Percentiles rank a stretch among this genome's conserved stretches.
Conservation (phyloP, 108 stramenopile species). For the Cafeteria roenbergensis region DNA sequence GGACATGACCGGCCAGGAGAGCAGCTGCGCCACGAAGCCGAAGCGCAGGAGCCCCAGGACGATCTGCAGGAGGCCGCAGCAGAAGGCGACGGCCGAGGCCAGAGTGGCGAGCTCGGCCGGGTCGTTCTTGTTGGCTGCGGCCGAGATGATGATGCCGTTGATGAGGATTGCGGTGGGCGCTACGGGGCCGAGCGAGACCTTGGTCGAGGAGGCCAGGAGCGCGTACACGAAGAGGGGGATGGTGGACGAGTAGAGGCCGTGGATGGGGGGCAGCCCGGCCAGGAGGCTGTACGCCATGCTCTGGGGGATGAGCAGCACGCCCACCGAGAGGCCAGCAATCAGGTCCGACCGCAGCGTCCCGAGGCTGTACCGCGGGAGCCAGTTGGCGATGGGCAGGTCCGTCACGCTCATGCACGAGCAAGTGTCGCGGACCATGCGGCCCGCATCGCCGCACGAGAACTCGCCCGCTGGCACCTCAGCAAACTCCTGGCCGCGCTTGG, state of each 20-base stretch:
- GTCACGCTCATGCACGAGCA: too few relatives aligned
- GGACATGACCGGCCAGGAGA: constrained; percentile 62
- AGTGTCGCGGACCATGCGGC: too few relatives aligned
- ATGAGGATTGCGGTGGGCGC: constrained; percentile 41
- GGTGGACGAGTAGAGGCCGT: constrained; percentile 67
- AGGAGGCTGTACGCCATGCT: constrained; percentile 68
- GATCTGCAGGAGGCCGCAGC: constrained; percentile 42
- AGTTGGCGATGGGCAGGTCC: neutral
- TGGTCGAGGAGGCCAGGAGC: constrained; percentile 58
- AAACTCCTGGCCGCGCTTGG: too few relatives aligned
- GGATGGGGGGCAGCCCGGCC: constrained; percentile 65
- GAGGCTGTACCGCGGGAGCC: neutral
- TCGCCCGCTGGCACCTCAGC: too few relatives aligned
- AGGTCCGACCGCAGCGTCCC: neutral
- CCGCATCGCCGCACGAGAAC: too few relatives aligned
- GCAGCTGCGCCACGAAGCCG: constrained; percentile 60
- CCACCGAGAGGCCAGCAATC: constrained; percentile 21
- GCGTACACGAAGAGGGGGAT: constrained; percentile 63
- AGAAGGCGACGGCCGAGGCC: constrained; percentile 42
- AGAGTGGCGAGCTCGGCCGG: constrained; percentile 3
- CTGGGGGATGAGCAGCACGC: constrained; percentile 71
- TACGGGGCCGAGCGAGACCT: constrained; percentile 66
- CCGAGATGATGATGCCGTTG: neutral
- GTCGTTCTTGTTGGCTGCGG: constrained; percentile 2
- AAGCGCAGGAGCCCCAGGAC: constrained; percentile 37